These are phyloP conservation scores for Ogataea sp. DNA, from an alignment of 805 yeast species.

Conservation along the genomic window DNA sequence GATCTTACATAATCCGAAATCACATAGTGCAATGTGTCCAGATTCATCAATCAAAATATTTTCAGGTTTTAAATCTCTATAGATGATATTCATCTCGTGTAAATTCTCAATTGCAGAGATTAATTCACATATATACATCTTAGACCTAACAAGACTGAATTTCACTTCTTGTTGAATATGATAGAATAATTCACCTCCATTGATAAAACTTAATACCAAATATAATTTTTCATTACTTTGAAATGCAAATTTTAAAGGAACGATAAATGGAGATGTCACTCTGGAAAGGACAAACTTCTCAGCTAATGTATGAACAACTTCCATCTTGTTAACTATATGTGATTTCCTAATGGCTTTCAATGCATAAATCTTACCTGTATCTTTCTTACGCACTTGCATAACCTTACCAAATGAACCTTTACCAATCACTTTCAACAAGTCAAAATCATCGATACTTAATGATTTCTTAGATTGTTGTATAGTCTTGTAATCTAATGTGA, in stretches of 20 bases:
- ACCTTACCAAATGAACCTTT: conserved; percentile 98
- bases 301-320: conserved; percentile 93
- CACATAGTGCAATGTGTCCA: conserved; percentile 97
- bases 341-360: conserved; percentile 89
- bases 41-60: conserved; percentile 90
- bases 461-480: conserved; percentile 42
- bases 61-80: conserved; percentile 94
- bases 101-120: conserved; percentile 87
- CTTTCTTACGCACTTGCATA: conserved; percentile 96
- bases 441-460: conserved; percentile 85
- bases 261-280: conserved; percentile 91
- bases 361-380: conserved; percentile 91
- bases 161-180: conserved; percentile 83
- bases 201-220: conserved; percentile 83
- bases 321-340: conserved; percentile 88
- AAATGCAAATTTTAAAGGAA: conserved; percentile 91
- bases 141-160: conserved; percentile 79
- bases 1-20: conserved; percentile 92
- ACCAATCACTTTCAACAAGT: conserved; percentile 88
- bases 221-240: conserved; percentile 96
- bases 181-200: conserved; percentile 82
- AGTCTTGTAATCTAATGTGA: conserved; percentile 26
- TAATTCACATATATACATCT: conserved; percentile 92
- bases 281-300: conserved; percentile 93
- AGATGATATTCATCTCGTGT: conserved; percentile 87